phyloP scores from a whole-genome alignment of 164 flowering plant species.

The Saururus chinensis region DNA sequence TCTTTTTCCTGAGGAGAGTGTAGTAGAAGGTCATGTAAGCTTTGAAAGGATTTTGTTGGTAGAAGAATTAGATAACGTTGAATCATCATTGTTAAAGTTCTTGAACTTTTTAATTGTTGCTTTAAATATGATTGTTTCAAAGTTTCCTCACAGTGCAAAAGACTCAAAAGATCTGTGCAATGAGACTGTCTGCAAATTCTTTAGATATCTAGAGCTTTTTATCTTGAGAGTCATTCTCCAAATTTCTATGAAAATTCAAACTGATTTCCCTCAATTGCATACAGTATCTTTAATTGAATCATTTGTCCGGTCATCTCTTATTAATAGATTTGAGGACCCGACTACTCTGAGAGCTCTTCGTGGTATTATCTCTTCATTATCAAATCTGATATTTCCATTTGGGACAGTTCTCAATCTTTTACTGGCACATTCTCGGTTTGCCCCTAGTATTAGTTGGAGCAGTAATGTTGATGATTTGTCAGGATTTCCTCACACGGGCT shows the following conservation, averaged over 20 bases:
- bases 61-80: slow-evolving; percentile 10
- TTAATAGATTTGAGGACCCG: slow-evolving; percentile 73
- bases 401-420: slow-evolving; percentile 40
- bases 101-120: slow-evolving; percentile 32
- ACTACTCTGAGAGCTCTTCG: slow-evolving; percentile 45
- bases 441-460: slow-evolving; percentile 32
- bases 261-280: slow-evolving; percentile 25
- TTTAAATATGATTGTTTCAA: slow-evolving; percentile 50
- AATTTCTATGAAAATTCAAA: slow-evolving; percentile 25
- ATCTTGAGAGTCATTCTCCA: slow-evolving; percentile 47
- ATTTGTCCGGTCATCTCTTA: slow-evolving; percentile 44
- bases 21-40: slow-evolving; percentile 13
- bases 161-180: slow-evolving; percentile 11
- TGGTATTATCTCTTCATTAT: slow-evolving; percentile 24
- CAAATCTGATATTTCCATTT: slow-evolving; percentile 34
- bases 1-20: slow-evolving; percentile 32
- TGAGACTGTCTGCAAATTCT: slow-evolving; percentile 18
- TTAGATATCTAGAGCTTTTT: slow-evolving; percentile 49
- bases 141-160: slow-evolving; percentile 21
- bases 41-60: slow-evolving; percentile 11
- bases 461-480: slow-evolving; percentile 18
- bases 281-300: slow-evolving; percentile 52
- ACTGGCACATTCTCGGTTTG: slow-evolving; percentile 78
- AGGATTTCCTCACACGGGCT: slow-evolving; percentile 26
- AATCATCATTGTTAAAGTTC: slow-evolving; percentile 27